Conservation (phyloP, 2,329 filamentous ascomycete genomes). For the Apiospora marii region DNA sequence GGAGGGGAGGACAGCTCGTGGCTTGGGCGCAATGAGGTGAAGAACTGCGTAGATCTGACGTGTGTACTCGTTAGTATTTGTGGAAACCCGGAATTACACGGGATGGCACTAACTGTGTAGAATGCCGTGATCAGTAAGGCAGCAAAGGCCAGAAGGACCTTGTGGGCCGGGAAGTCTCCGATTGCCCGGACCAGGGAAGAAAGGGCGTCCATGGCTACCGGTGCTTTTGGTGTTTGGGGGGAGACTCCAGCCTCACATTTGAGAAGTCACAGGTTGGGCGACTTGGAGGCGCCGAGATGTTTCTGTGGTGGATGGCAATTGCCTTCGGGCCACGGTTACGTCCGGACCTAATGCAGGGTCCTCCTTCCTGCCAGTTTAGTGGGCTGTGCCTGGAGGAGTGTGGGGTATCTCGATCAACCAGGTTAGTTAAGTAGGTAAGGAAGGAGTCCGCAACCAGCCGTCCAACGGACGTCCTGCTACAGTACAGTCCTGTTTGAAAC, state of each 20-base stretch:
- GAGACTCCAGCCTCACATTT: neutral
- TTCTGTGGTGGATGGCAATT: neutral
- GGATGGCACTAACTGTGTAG: constrained; percentile 14
- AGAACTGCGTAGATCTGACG: constrained; percentile 22
- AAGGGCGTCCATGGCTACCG: constrained; percentile 3
- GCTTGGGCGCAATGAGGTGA: constrained; percentile 62
- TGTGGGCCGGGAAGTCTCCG: neutral
- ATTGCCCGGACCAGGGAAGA: neutral
- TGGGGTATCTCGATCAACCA: neutral
- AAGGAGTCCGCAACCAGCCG: too few relatives aligned
- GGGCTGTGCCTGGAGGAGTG: neutral
- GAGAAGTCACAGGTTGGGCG: neutral
- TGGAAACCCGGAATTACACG: neutral
- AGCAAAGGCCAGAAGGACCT: neutral
- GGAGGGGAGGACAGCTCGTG: constrained; percentile 74
- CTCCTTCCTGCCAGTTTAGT: neutral
- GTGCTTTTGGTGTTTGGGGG: neutral
- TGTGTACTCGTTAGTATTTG: neutral
- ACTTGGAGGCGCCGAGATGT: neutral
- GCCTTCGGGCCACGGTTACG: constrained; percentile 17
- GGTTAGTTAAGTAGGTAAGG: neutral
- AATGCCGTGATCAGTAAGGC: constrained; percentile 11
- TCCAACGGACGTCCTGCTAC: neutral
- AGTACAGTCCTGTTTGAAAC: neutral
- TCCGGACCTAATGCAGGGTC: constrained; percentile 2